Base-by-base conservation (phyloP, 192 early-diverging fungal species). In the Podila verticillata region DNA sequence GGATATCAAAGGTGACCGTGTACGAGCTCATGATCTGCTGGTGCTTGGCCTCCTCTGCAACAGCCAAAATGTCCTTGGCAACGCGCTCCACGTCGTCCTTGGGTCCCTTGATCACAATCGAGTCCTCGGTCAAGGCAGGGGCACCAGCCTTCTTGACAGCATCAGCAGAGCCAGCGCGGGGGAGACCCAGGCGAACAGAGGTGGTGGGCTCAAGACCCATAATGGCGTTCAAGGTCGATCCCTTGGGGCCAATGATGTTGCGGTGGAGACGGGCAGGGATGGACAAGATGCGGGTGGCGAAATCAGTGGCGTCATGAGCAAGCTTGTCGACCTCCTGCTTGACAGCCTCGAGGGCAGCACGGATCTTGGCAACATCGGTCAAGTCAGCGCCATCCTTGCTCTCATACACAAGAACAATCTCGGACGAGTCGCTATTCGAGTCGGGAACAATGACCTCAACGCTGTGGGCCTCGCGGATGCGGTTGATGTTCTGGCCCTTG, bases 401-500 rank as follows among this genome's bases (percentile, higher is more conserved):
- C 74, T 93, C 92, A 65, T 91, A 94, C 9, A 97, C 93, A 8
- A 99, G 70, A 7, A 97, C 74, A 49, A 99, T 87, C 59, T 91
- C 91, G 68, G 90, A 85, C n/a, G 84, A 87, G 30, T 90, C 87
- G 12, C 92, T 88, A 61, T 83, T 73, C 61, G 85, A 85, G 66
- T 89, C 83, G 32, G 95, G 93, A n/a, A 96, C 91, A 63, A 98
- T 88, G 7, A 95, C 86, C 68, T 93, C 94, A 6, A 96, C 92
- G 19, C 82, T 82, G 39, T 91, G 88, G 39, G 85, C 75, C 7
- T 88, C 81, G 56, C 91, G 90, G 69, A 95, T 84, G 20, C 94
- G 89, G 32, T 88, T 85, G 6, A 91, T 73, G 58, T 88, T 89
- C 62, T 85, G 77, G 7, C 89, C 91, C 61, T 89, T 88, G 66